phyloP scores from a whole-genome alignment of 2,329 filamentous ascomycete genomes.

The Alternaria gaisen region DNA sequence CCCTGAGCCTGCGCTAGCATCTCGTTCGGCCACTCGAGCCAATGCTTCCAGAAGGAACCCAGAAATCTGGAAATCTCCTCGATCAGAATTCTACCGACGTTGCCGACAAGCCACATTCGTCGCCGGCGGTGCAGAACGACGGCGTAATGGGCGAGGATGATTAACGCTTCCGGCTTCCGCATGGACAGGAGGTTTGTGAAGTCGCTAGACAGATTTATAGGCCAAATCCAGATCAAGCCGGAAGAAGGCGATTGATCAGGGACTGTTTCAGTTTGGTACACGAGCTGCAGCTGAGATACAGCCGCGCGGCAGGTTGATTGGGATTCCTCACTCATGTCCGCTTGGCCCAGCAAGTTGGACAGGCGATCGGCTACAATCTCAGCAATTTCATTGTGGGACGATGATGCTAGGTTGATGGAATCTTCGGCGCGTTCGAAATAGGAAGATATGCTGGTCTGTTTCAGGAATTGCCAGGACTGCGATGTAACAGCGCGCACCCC shows the following conservation, averaged over 20 bases:
- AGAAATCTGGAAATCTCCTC: constrained; percentile 22
- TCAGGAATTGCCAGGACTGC: constrained; percentile 1
- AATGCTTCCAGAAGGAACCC: constrained; percentile 28
- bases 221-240: constrained; percentile 29
- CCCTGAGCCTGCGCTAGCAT: constrained; percentile 1
- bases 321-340: neutral
- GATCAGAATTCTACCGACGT: constrained; percentile 27
- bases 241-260: neutral
- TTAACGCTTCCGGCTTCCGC: constrained; percentile 30
- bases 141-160: constrained; percentile 33
- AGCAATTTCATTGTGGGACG: neutral
- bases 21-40: constrained; percentile 34
- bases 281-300: neutral
- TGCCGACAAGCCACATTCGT: constrained; percentile 26
- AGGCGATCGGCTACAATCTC: neutral
- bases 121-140: constrained; percentile 29
- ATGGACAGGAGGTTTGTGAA: constrained; percentile 30
- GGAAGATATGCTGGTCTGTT: neutral
- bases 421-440: neutral
- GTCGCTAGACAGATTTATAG: constrained; percentile 24
- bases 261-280: neutral
- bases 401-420: neutral
- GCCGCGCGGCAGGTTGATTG: neutral
- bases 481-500: neutral
- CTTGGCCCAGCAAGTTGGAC: neutral